phyloP scores from a whole-genome alignment of 129 eudicot species.

The Chrysanthemum lavandulifolium region DNA sequence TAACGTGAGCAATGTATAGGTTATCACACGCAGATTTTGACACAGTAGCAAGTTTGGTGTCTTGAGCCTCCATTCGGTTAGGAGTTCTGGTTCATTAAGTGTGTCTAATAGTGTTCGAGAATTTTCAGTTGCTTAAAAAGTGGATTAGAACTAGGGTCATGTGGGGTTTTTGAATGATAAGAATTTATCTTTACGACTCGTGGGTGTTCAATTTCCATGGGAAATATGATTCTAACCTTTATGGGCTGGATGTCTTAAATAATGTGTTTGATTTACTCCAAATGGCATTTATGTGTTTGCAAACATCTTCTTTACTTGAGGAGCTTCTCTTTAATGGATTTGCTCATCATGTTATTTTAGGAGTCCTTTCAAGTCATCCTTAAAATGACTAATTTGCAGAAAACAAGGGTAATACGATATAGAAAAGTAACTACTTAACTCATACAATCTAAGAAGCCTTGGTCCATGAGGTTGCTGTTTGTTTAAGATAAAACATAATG shows the following conservation, averaged over 20 bases:
- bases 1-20: no score
- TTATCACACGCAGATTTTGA: no score
- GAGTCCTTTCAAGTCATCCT: no score
- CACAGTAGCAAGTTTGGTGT: no score
- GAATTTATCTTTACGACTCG: background rate
- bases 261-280: background rate
- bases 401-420: no score
- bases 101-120: no score
- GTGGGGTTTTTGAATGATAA: background rate
- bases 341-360: no score
- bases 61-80: no score
- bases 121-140: no score
- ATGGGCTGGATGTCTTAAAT: background rate
- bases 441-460: conserved; percentile 15
- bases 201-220: background rate
- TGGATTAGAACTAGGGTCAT: no score
- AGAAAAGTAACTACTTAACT: background rate
- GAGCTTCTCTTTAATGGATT: background rate
- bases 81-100: no score
- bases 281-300: background rate
- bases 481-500: background rate
- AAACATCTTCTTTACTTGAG: background rate
- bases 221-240: no score
- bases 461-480: background rate
- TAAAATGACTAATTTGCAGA: background rate